phyloP scores from a whole-genome alignment of 768 basidiomycete species.

The Zangia roseola region DNA sequence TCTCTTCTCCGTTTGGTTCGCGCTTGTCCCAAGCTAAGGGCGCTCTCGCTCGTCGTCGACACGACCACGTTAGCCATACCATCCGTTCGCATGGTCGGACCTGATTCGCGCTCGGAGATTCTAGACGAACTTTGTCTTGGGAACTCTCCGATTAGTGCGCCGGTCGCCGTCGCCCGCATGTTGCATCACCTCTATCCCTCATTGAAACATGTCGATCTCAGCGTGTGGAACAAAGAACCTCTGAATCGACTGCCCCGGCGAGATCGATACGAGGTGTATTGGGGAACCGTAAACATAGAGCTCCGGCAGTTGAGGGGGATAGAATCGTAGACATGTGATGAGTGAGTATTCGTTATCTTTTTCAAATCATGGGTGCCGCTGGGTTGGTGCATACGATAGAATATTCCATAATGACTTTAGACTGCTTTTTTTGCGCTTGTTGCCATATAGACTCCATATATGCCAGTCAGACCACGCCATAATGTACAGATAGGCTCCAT shows the following conservation, averaged over 20 bases:
- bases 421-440: no score
- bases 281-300: slow-evolving; percentile 21
- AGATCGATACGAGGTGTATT: slow-evolving; percentile 12
- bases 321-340: neutral
- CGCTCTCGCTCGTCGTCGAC: slow-evolving; percentile 27
- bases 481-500: no score
- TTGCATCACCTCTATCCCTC: slow-evolving; percentile 17
- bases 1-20: slow-evolving; percentile 12
- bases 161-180: slow-evolving; percentile 6
- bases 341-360: neutral
- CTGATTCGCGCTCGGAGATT: neutral
- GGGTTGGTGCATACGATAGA: no score
- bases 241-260: slow-evolving; percentile 8
- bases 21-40: slow-evolving; percentile 11
- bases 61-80: neutral
- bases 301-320: slow-evolving; percentile 1
- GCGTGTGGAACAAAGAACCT: slow-evolving; percentile 16
- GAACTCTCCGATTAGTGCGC: slow-evolving; percentile 18
- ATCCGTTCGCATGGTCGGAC: neutral
- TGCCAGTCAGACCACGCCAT: no score
- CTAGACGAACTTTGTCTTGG: slow-evolving; percentile 18
- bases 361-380: neutral
- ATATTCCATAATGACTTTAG: no score
- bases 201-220: slow-evolving; percentile 20
- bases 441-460: no score